Base-by-base conservation (phyloP, 805 yeast genomes). In the Pichia cephalocereana region DNA sequence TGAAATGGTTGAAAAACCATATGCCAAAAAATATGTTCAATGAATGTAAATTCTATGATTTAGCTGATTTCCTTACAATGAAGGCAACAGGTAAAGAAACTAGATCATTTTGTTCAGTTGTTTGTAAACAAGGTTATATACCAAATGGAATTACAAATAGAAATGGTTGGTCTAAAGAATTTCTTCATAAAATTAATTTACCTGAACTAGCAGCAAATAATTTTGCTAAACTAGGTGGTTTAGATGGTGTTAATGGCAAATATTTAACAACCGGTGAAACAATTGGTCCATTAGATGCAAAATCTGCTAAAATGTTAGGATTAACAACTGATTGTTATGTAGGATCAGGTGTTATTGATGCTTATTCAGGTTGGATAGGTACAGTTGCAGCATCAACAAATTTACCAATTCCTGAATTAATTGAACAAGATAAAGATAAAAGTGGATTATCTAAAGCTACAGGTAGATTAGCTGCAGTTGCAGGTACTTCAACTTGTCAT, bases 291-390 rank as follows among this genome's bases (percentile, higher is more conserved):
- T 72, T 93, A 53, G 71, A 78, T 18, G 69, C 69, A 28, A 57
- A 68, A 39, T 78, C 96, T 6, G 97, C 97, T 23, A 75, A 73
- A 40, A 89, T 87, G 47, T 72, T 93, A 58, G 98, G 98, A 11
- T 74, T 93, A 53, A 77, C 93, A 10, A 75, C 84, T 23, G 72
- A 74, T 46, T 85, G 95, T 67, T 78, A 80, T 32, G 98, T 93
- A 40, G 97, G 96, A 8, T 82, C 95, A 1, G 97, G 96, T 61
- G 96, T 93, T 38, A 93, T 93, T 62, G 99, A 93, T 64, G 97
- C 98, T 7, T 93, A 93, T 62, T 95, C 98, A 5, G 99, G 99
- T 41, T 93, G 98, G 97, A 79, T 93, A 48, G 99, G 99, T 48
- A 93, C 98, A 1, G 96, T 91, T 50, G 99, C 97, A 28, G 96